Evolutionary conservation across 306 rosid species (phyloP).

Genomic region (Quercus suber): DNA sequence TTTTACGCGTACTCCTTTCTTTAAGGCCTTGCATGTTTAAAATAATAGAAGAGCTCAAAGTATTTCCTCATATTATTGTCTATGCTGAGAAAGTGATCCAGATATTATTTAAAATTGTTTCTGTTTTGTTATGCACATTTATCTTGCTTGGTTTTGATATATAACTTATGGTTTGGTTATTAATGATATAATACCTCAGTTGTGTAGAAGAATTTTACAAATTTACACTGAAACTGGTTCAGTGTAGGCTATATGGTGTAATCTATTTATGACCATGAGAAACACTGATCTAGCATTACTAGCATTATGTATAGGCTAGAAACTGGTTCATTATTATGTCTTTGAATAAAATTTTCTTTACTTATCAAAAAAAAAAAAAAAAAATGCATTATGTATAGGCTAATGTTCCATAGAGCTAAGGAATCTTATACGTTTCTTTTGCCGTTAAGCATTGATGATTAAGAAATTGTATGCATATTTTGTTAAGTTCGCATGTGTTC

Average conservation of each 20-base stretch:
- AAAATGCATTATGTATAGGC: background rate
- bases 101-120: background rate
- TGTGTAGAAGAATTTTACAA: background rate
- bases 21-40: background rate
- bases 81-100: background rate
- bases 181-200: too few relatives aligned
- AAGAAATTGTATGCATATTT: conserved; percentile 6
- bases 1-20: background rate
- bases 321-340: too few relatives aligned
- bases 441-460: background rate
- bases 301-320: background rate
- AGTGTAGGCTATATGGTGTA: background rate
- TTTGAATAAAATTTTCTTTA: too few relatives aligned
- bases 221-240: background rate
- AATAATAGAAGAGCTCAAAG: background rate
- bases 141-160: too few relatives aligned
- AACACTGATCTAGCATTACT: background rate
- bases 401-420: background rate
- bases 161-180: too few relatives aligned
- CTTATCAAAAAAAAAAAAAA: too few relatives aligned
- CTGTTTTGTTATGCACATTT: background rate
- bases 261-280: background rate
- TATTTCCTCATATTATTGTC: background rate
- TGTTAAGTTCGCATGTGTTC: conserved; percentile 22
- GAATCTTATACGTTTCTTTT: background rate